phyloP scores from a whole-genome alignment of 352 stramenopile species.

The Discostella stelligera region DNA sequence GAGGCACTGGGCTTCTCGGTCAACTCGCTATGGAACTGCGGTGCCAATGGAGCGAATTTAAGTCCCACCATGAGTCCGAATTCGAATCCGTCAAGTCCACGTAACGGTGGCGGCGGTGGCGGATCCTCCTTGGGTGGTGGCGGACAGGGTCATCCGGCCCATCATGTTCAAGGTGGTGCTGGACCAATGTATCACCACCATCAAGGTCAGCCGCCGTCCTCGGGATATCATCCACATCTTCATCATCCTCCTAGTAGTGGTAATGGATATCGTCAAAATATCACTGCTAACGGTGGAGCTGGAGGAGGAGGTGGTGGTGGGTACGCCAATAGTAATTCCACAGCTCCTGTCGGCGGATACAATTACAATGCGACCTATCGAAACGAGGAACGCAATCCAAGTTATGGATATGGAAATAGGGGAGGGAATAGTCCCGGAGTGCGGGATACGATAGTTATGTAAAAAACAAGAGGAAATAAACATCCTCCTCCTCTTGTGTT shows the following conservation, averaged over 20 bases:
- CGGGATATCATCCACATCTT: constrained; percentile 5
- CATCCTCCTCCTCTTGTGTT: too few species aligned
- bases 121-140: constrained; percentile 2
- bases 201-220: not conserved
- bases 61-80: constrained; percentile 19
- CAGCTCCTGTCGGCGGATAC: not conserved
- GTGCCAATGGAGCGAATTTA: constrained; percentile 37
- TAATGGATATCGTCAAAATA: constrained; percentile 1
- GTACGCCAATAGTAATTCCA: constrained; percentile 1
- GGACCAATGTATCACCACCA: not conserved
- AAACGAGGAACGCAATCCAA: constrained; percentile 27
- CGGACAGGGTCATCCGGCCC: not conserved
- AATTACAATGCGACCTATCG: not conserved
- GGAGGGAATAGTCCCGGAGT: constrained; percentile 20
- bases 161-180: constrained; percentile 11
- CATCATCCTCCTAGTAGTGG: not conserved
- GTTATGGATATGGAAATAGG: constrained; percentile 16
- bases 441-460: constrained; percentile 35
- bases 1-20: constrained; percentile 54
- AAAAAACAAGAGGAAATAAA: not conserved
- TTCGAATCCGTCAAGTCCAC: constrained; percentile 25
- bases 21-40: constrained; percentile 74
- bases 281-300: not conserved
- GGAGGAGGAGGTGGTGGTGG: not conserved
- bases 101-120: not conserved